Evolutionary conservation across 1,284 basidiomycete species (phyloP).

Genomic region (Puccinia coronata): DNA sequence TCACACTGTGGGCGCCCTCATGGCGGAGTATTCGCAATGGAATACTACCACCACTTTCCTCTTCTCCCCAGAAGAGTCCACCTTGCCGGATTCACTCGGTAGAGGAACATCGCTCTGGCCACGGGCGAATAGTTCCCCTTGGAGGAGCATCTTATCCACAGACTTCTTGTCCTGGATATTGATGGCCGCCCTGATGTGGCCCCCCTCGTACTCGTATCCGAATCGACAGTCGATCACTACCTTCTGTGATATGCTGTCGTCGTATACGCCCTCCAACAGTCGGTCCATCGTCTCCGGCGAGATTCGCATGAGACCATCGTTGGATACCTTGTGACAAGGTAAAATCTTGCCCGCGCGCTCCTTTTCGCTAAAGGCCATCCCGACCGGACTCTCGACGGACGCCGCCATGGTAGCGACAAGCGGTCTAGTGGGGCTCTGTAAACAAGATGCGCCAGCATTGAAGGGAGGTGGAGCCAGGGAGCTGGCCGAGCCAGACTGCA

Average conservation of each 20-base stretch:
- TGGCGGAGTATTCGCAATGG: conserved; percentile 96
- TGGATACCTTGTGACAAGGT: conserved; percentile 87
- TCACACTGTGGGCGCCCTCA: conserved; percentile 92
- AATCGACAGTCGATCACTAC: conserved; percentile 95
- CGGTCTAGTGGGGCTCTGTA: not conserved
- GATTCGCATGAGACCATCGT: conserved; percentile 94
- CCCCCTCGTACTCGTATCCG: conserved; percentile 92
- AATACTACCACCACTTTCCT: conserved; percentile 84
- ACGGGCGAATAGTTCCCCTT: conserved; percentile 51
- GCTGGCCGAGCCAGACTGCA: not conserved
- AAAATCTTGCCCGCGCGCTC: conserved; percentile 88
- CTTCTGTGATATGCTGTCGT: conserved; percentile 68
- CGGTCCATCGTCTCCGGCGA: conserved; percentile 68
- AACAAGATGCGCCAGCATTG: not conserved
- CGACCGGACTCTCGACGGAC: conserved; percentile 37
- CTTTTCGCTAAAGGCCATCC: conserved; percentile 73
- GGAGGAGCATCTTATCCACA: conserved; percentile 71
- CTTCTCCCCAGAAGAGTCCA: conserved; percentile 61
- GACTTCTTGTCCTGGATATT: conserved; percentile 83
- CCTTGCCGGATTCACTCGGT: conserved; percentile 78
- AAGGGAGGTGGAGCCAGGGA: conserved; percentile 26
- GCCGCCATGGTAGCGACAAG: conserved; percentile 1
- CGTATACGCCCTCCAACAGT: conserved; percentile 73
- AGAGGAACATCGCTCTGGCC: conserved; percentile 65
- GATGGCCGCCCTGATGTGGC: conserved; percentile 86